Evolutionary conservation across 768 basidiomycete species (phyloP).

Genomic region (Boletus subcaerulescens): DNA sequence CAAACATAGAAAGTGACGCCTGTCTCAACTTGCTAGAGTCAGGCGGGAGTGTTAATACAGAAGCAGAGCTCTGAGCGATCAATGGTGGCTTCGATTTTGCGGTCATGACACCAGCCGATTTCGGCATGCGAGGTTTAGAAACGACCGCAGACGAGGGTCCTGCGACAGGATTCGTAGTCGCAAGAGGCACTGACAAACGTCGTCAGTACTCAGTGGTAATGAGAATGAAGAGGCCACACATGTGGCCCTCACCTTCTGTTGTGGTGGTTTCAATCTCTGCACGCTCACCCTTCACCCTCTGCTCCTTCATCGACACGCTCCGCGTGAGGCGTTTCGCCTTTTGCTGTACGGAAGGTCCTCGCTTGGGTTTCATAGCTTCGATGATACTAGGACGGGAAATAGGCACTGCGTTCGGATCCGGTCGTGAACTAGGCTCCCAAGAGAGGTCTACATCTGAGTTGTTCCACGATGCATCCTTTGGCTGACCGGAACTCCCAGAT

Average conservation of each 20-base stretch:
- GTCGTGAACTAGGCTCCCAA: neutral
- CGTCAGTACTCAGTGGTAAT: conserved; percentile 1
- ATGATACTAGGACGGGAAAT: conserved; percentile 1
- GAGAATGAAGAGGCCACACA: neutral
- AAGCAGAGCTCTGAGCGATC: conserved; percentile 1
- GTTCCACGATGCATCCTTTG: neutral
- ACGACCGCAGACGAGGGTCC: neutral
- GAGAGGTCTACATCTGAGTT: neutral
- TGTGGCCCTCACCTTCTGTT: conserved; percentile 1
- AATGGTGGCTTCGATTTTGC: conserved; percentile 6
- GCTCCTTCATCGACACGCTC: conserved; percentile 28
- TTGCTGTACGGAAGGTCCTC: conserved; percentile 7
- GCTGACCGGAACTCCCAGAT: neutral
- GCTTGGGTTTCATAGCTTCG: conserved; percentile 17
- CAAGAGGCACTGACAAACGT: neutral
- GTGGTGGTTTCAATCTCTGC: neutral
- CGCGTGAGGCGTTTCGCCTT: conserved; percentile 25
- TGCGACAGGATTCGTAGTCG: neutral
- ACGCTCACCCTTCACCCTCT: conserved; percentile 2
- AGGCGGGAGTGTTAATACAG: conserved; percentile 10
- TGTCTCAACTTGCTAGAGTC: conserved; percentile 23
- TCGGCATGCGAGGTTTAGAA: conserved; percentile 8
- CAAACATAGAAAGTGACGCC: conserved; percentile 22
- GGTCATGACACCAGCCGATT: neutral
- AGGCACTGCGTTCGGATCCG: neutral